A percentile compares a stretch with the other conserved stretches of the same genome.
These are phyloP conservation scores for Aspergillus tamarii DNA, from an alignment of 2,329 filamentous ascomycete genomes.

Conservation along the genomic window DNA sequence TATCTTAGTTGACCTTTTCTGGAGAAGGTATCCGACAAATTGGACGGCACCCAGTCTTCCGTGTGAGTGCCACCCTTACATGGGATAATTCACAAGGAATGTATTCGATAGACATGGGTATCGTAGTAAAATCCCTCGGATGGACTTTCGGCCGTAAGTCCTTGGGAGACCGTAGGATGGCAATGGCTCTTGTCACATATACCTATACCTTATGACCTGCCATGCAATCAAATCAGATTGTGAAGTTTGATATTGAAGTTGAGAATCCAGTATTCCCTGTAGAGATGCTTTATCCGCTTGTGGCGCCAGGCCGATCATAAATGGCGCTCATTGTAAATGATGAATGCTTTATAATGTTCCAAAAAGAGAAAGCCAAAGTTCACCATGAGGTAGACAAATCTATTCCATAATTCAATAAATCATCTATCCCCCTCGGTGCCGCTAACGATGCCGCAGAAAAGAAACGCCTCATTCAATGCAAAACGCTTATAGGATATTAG, in stretches of 20 bases:
- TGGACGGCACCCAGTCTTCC: not conserved
- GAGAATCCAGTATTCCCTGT: not conserved
- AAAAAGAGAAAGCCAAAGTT: not conserved
- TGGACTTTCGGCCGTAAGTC: not conserved
- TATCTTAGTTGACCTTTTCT: not conserved
- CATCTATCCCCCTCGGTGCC: not conserved
- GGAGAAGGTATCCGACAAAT: not conserved
- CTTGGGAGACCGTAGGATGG: not conserved
- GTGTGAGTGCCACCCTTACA: not conserved
- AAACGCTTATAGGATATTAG: not conserved
- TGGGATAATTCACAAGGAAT: not conserved
- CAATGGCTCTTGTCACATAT: not conserved
- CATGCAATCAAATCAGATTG: too few species aligned
- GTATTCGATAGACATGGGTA: not conserved
- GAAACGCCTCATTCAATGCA: constrained; percentile 1
- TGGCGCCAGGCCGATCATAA: not conserved
- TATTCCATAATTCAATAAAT: not conserved
- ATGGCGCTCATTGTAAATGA: not conserved
- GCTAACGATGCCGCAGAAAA: not conserved
- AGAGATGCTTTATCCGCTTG: not conserved
- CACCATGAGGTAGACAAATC: not conserved
- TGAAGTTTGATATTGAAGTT: not conserved
- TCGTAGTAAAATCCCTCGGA: not conserved
- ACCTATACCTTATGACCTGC: not conserved
- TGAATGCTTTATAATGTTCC: not conserved